These are phyloP conservation scores for Vitis amurensis DNA, from an alignment of 164 flowering plant genomes.

Conservation along the genomic window DNA sequence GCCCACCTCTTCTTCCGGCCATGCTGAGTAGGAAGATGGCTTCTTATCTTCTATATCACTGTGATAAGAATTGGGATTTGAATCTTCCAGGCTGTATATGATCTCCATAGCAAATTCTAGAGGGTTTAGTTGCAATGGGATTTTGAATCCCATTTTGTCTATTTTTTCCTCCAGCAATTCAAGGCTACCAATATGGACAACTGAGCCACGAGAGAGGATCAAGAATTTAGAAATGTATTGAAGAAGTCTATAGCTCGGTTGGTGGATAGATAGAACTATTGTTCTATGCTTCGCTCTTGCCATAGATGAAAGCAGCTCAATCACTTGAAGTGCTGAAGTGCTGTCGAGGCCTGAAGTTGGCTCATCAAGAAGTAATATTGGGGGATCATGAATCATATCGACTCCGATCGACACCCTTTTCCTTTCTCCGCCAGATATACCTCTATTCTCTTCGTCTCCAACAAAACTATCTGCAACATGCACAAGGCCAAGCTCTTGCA, in stretches of 20 bases:
- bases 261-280: conserved; percentile 77
- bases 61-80: conserved; percentile 4
- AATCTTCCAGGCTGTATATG: conserved; percentile 40
- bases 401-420: conserved; percentile 86
- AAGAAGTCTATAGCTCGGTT: conserved; percentile 83
- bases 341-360: conserved; percentile 97
- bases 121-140: conserved; percentile 71
- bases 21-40: conserved; percentile 18
- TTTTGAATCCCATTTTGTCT: conserved; percentile 43
- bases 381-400: conserved; percentile 85
- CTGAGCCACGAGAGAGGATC: conserved; percentile 72
- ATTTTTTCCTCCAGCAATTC: conserved; percentile 64
- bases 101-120: conserved; percentile 90
- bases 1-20: conserved; percentile 24
- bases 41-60: conserved; percentile 9
- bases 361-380: conserved; percentile 77
- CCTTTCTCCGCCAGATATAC: conserved; percentile 90
- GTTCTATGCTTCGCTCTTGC: conserved; percentile 59
- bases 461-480: conserved; percentile 69
- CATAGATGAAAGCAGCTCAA: conserved; percentile 71
- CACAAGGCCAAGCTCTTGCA: conserved; percentile 73
- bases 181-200: conserved; percentile 69
- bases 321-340: conserved; percentile 77
- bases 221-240: conserved; percentile 58
- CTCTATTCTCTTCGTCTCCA: conserved; percentile 83